These are phyloP conservation scores for Candida succiphila DNA, from an alignment of 805 yeast genomes.

Conservation along the genomic window DNA sequence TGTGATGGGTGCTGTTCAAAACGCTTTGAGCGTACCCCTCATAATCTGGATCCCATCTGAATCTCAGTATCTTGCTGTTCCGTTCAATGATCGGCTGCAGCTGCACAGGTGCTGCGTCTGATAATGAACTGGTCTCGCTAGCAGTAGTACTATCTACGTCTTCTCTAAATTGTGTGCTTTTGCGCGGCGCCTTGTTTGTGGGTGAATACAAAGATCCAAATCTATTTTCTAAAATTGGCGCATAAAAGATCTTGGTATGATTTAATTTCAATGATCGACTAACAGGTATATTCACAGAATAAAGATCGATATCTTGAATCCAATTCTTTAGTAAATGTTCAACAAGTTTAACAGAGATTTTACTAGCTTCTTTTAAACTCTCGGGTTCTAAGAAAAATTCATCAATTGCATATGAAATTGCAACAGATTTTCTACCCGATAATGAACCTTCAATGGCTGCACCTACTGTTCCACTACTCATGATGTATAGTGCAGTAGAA, in stretches of 20 bases:
- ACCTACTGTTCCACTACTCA: constrained; percentile 86
- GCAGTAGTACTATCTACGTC: neutral
- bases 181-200: constrained; percentile 1
- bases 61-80: constrained; percentile 24
- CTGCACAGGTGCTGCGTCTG: neutral
- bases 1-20: neutral
- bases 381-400: constrained; percentile 31
- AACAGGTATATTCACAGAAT: constrained; percentile 69
- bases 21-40: constrained; percentile 11
- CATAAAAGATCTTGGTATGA: constrained; percentile 47
- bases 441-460: constrained; percentile 85
- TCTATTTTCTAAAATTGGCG: constrained; percentile 63
- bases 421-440: constrained; percentile 53
- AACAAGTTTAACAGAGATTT: constrained; percentile 49
- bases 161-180: neutral
- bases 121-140: too few species aligned
- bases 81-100: neutral
- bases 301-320: constrained; percentile 47
- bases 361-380: constrained; percentile 48
- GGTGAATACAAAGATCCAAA: constrained; percentile 38
- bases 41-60: constrained; percentile 72
- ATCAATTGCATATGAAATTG: constrained; percentile 71
- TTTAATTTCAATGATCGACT: constrained; percentile 32
- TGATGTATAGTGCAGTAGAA: constrained; percentile 71
- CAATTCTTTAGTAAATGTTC: constrained; percentile 45